Conservation (phyloP, 2,329 filamentous ascomycete genomes). For the Venturia carpophila region DNA sequence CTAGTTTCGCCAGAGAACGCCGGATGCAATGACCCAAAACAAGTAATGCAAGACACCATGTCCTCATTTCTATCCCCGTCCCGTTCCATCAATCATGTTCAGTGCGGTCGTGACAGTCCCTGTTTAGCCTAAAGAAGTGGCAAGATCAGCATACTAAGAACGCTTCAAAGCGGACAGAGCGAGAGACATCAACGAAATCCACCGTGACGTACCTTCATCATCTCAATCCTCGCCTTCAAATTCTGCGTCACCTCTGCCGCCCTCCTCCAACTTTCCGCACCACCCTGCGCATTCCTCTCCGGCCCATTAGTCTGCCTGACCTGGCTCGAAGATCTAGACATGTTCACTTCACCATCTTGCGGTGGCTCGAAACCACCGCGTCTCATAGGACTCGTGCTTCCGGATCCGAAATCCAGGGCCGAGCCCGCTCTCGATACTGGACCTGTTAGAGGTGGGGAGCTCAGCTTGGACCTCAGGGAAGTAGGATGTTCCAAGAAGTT, state of each 20-base stretch:
- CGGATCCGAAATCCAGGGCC: not conserved
- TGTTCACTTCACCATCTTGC: constrained; percentile 21
- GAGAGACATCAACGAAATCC: not conserved
- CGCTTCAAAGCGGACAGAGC: not conserved
- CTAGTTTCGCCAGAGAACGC: not conserved
- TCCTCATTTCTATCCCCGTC: not conserved
- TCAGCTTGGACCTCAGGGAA: constrained; percentile 30
- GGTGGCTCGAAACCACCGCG: constrained; percentile 24
- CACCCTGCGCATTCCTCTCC: constrained; percentile 31
- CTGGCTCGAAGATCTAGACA: not conserved
- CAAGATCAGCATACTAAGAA: not conserved
- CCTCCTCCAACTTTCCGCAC: constrained; percentile 83
- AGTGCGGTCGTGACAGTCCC: constrained; percentile 17
- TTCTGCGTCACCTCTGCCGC: constrained; percentile 97
- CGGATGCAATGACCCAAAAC: constrained; percentile 1
- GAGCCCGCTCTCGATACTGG: not conserved
- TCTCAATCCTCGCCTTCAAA: constrained; percentile 92
- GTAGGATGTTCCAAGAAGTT: constrained; percentile 25
- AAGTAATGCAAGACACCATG: not conserved
- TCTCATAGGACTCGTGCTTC: constrained; percentile 18
- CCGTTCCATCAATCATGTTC: not conserved
- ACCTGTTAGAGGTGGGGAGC: constrained; percentile 27
- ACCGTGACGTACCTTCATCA: constrained; percentile 69
- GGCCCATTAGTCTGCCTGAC: constrained; percentile 16
- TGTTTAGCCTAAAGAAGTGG: constrained; percentile 16